Percentiles rank a stretch among this genome's conserved stretches.
Conservation (phyloP, 352 stramenopile genomes). For the Phytophthora idaei region DNA sequence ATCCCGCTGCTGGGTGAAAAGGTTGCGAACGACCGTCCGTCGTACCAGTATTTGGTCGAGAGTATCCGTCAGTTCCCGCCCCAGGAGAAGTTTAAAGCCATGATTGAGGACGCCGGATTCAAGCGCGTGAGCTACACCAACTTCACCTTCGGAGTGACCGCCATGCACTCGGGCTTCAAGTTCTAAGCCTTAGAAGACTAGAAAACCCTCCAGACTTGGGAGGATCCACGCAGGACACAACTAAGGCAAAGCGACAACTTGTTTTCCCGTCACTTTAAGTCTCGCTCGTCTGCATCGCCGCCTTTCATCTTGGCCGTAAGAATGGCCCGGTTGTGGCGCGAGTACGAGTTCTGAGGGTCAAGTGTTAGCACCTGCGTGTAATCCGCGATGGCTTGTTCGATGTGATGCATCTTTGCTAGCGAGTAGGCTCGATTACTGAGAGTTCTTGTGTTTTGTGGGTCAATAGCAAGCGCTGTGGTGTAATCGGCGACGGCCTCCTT, state of each 20-base stretch:
- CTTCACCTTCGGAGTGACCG: conserved; percentile 97
- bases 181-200: conserved; percentile 52
- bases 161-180: conserved; percentile 97
- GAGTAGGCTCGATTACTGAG: conserved; percentile 89
- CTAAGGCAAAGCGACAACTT: background rate
- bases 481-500: conserved; percentile 81
- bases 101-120: conserved; percentile 96
- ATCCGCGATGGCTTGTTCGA: conserved; percentile 69
- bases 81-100: conserved; percentile 94
- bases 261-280: conserved; percentile 34
- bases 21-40: conserved; percentile 95
- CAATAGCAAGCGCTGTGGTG: conserved; percentile 65
- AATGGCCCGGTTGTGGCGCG: conserved; percentile 87
- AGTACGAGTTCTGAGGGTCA: conserved; percentile 80
- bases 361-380: conserved; percentile 78
- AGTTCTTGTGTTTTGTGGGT: conserved; percentile 79
- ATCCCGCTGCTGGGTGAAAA: conserved; percentile 96
- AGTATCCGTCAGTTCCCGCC: conserved; percentile 99
- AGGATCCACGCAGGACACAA: background rate
- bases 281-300: conserved; percentile 35
- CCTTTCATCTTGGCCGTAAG: conserved; percentile 77
- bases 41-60: conserved; percentile 99
- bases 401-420: conserved; percentile 79
- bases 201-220: too few relatives aligned
- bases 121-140: conserved; percentile 94